Base-by-base conservation (phyloP, 2,329 filamentous ascomycete genomes). In the Trichoderma atroviride region DNA sequence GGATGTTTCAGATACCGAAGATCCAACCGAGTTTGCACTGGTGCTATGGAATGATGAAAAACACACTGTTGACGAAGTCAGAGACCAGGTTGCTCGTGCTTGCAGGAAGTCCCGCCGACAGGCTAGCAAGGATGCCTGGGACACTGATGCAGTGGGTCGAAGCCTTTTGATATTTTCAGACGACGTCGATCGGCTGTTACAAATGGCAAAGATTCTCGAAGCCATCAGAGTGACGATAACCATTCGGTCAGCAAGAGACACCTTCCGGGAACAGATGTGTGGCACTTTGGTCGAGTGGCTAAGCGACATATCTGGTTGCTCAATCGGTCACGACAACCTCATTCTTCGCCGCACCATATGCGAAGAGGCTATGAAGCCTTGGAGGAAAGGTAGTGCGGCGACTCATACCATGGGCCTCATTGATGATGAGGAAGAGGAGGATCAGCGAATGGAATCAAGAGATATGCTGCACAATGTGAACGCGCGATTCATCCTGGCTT, bases 11-110 rank as follows among this genome's bases (percentile, higher is more conserved):
- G 75, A 77, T 11, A 73, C 77, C 19, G 76, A 81, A 29, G 74
- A 75, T 11, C 81, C 80, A 70, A 74, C 74, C 13, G 93, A 97
- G 74, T 99, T 91, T 79, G 91, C 92, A 5, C 83, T 99, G 56
- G 84, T 97, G 19, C 83, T 99, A 5, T 99, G 96, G 96, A 99
- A 99, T 75, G 96, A 99, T 73, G 96, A 99, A 81, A 99, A 99
- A 80, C 96, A 99, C 78, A 99, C 96, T 0, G 91, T 98, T 55
- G 88, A 90, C 58, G 96, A 99, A 78, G 95, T 99, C 6, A 87
- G 91, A 73, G 89, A 96, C 69, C 95, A 98, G 78, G 93, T 99
- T 27, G 92, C 93, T 3, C 88, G 95, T 72, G 96, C 96, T 61
- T 99, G 96, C 82, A 88, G 87, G 71, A 90, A 92, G 73, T 87